Conservation (phyloP, 2,329 filamentous ascomycete species). For the Blumeria hordei region DNA sequence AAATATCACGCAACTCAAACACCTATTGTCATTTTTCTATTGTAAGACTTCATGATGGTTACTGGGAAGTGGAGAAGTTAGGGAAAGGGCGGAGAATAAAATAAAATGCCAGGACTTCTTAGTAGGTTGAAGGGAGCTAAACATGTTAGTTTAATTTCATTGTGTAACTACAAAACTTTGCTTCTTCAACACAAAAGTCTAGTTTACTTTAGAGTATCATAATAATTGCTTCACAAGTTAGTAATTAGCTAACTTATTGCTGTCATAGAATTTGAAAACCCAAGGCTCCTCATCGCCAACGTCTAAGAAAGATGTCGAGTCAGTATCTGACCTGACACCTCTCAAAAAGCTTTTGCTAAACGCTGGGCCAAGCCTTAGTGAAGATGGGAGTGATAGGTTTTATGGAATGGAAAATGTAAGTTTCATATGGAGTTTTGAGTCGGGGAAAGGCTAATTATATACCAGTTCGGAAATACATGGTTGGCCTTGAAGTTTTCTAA, state of each 20-base stretch:
- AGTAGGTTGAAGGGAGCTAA: conserved; percentile 29
- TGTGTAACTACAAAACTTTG: neutral
- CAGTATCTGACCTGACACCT: conserved; percentile 30
- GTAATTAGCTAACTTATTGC: conserved; percentile 14
- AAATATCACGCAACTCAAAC: too few relatives aligned
- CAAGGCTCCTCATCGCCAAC: conserved; percentile 4
- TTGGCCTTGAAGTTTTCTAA: conserved; percentile 19
- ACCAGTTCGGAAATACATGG: conserved; percentile 92
- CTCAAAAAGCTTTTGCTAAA: conserved; percentile 56
- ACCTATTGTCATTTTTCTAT: too few relatives aligned
- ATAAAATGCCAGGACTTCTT: conserved; percentile 30
- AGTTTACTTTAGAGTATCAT: neutral
- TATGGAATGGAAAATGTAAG: conserved; percentile 95
- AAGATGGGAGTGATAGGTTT: conserved; percentile 90
- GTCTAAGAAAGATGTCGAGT: conserved; percentile 13
- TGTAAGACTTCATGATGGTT: too few relatives aligned
- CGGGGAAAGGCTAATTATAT: conserved; percentile 3
- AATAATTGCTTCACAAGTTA: conserved; percentile 18
- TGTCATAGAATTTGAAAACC: neutral
- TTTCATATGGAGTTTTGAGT: conserved; percentile 12
- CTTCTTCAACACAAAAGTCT: neutral
- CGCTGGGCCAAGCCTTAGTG: conserved; percentile 46
- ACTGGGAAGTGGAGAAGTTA: neutral
- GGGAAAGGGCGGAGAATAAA: neutral
- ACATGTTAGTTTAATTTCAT: neutral